Evolutionary conservation across 2,329 filamentous ascomycete genomes (phyloP), one percentile per base, ranked within the genome.

Genomic region (Cercospora beticola): DNA sequence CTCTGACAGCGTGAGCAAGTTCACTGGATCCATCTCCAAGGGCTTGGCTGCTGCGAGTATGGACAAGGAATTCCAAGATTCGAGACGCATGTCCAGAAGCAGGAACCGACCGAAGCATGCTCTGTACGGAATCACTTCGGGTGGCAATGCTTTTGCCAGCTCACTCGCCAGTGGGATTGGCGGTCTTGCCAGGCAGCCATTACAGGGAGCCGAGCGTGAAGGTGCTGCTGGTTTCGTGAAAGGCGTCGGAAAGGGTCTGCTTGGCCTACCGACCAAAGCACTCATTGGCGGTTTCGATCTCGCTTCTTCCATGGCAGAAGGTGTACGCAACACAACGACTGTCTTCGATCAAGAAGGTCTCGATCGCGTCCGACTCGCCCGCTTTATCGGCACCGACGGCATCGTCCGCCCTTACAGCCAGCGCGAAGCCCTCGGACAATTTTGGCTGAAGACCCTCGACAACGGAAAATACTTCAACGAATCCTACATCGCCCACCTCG

Each of bases 401-500:
- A 92, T 99, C 69, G 94, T 99, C 36, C 90, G 94, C 3, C 94
- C 95, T 0, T 99, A 97, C 84, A 94, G 90, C 66, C 92, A 97
- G 78, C 92, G 95, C 58, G 95, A 99, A 83, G 94, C 95, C 0
- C 88, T 99, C 3, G 95, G 95, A 0, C 95, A 99, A 79, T 97
- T 93, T 84, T 99, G 95, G 96, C 89, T 99, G 72, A 99, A 99
- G 85, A 97, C 97, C 68, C 89, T 97, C 10, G 95, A 99, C 81
- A 95, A 97, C 72, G 95, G 95, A 70, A 95, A 94, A 79, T 98
- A 94, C 84, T 99, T 99, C 86, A 91, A 97, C 81, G 95, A 99
- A 81, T 88, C 93, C 78, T 99, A 99, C 82, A 95, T 99, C 79
- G 96, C 94, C 4, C 96, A 99, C 78, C 85, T 99, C 4, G 94